These are phyloP conservation scores for Nothopassalora personata DNA, from an alignment of 2,329 filamentous ascomycete species.

Conservation along the genomic window DNA sequence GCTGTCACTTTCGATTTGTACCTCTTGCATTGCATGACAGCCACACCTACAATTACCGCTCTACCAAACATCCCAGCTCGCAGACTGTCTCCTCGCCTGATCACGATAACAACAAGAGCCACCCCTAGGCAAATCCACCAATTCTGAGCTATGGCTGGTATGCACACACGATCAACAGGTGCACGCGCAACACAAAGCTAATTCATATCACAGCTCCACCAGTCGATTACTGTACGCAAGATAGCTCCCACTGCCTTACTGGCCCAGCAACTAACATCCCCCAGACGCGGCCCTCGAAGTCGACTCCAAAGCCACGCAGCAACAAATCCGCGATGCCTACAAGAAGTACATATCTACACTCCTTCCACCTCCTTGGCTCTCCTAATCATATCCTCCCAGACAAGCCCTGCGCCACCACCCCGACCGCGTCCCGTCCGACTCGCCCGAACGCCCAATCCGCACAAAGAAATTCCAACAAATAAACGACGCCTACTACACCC, in stretches of 20 bases:
- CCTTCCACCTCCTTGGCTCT: not conserved
- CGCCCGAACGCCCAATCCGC: slow-evolving; percentile 72
- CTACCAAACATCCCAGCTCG: too few species aligned
- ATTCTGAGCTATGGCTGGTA: not conserved
- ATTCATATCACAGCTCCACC: slow-evolving; percentile 26
- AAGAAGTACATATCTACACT: slow-evolving; percentile 55
- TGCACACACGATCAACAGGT: not conserved
- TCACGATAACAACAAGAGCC: not conserved
- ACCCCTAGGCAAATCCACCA: not conserved
- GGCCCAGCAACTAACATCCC: not conserved
- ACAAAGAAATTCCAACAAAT: slow-evolving; percentile 88
- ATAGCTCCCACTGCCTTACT: not conserved
- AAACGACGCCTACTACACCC: slow-evolving; percentile 88
- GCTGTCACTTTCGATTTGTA: not conserved
- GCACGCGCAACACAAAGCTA: not conserved
- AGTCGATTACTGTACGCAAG: slow-evolving; percentile 30
- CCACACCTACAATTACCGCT: not conserved
- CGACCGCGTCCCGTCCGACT: slow-evolving; percentile 78
- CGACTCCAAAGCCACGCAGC: slow-evolving; percentile 63
- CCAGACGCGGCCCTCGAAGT: slow-evolving; percentile 32
- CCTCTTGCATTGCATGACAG: not conserved
- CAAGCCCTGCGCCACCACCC: slow-evolving; percentile 89
- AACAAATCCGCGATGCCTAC: slow-evolving; percentile 90
- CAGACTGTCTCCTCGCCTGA: not conserved
- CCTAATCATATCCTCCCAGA: not conserved